Conservation (phyloP, 176 grass and related monocot species). For the Carex kokanica region DNA sequence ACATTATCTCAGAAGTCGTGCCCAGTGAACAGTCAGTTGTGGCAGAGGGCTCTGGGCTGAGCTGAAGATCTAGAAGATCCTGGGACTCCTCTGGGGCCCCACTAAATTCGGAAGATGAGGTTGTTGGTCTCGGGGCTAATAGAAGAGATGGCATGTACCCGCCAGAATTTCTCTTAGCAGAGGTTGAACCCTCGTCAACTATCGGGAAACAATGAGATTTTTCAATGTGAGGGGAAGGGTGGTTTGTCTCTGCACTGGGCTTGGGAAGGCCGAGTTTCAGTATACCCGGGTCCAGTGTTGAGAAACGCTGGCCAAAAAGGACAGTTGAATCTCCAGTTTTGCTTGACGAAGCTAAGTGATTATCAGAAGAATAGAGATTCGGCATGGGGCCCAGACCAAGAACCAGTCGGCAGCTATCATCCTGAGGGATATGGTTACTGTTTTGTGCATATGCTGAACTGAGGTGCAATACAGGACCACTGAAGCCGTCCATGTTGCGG, state of each 20-base stretch:
- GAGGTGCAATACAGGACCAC: constrained; percentile 29
- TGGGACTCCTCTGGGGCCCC: not conserved
- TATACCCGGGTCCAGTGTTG: constrained; percentile 42
- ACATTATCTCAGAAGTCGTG: constrained; percentile 38
- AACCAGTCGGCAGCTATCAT: constrained; percentile 66
- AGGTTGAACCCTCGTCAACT: constrained; percentile 82
- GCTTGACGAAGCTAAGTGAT: constrained; percentile 22
- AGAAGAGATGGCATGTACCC: constrained; percentile 61
- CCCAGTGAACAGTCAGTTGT: constrained; percentile 49
- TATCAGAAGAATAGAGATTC: constrained; percentile 55
- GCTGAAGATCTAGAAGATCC: constrained; percentile 29
- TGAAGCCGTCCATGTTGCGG: constrained; percentile 39
- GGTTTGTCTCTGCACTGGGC: constrained; percentile 33
- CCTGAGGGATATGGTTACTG: constrained; percentile 35
- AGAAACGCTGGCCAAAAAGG: constrained; percentile 38
- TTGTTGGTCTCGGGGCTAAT: constrained; percentile 56
- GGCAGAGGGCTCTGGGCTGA: constrained; percentile 51
- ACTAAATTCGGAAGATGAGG: constrained; percentile 18
- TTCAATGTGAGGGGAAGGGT: constrained; percentile 28
- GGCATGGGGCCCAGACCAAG: constrained; percentile 82
- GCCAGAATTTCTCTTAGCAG: constrained; percentile 70
- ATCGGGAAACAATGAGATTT: constrained; percentile 41
- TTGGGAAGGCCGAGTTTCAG: constrained; percentile 49
- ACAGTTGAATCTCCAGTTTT: constrained; percentile 38
- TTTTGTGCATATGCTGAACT: constrained; percentile 33